Evolutionary conservation across 1,284 basidiomycete species (phyloP).

Genomic region (Malassezia yamatoensis): DNA sequence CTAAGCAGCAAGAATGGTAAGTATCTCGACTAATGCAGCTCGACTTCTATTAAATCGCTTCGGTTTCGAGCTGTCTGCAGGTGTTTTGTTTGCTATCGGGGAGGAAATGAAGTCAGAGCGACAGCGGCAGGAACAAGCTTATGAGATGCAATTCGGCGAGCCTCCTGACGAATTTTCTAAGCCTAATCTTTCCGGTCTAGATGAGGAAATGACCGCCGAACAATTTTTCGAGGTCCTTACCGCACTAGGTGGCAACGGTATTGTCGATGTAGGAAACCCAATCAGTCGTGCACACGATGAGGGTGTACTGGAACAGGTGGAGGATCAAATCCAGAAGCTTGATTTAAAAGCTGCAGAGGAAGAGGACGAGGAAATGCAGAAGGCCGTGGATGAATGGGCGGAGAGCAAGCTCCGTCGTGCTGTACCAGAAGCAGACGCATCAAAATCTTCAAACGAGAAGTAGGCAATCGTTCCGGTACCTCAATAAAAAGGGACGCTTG

Average conservation of each 20-base stretch:
- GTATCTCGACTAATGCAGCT: background rate
- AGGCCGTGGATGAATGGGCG: background rate
- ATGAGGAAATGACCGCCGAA: background rate
- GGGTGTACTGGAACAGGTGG: slow-evolving; percentile 3
- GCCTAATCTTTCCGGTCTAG: background rate
- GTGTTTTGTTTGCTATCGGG: slow-evolving; percentile 1
- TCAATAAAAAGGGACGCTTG: too few relatives aligned
- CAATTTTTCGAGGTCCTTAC: background rate
- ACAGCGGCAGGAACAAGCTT: background rate
- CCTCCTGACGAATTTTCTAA: background rate
- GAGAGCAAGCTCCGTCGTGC: background rate
- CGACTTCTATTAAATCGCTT: slow-evolving; percentile 3
- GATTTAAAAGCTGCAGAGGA: background rate
- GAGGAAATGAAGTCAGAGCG: background rate
- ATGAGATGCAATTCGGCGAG: background rate
- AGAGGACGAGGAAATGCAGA: background rate
- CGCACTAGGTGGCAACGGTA: background rate
- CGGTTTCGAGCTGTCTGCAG: slow-evolving; percentile 1
- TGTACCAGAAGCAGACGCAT: background rate
- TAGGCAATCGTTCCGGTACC: too few relatives aligned
- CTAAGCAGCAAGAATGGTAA: background rate
- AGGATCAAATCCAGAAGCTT: background rate
- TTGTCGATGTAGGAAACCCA: background rate
- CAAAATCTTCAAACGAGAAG: too few relatives aligned
- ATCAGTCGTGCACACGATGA: background rate